phyloP scores from a whole-genome alignment of 2,329 filamentous ascomycete species.

The Colletotrichum coccodes region DNA sequence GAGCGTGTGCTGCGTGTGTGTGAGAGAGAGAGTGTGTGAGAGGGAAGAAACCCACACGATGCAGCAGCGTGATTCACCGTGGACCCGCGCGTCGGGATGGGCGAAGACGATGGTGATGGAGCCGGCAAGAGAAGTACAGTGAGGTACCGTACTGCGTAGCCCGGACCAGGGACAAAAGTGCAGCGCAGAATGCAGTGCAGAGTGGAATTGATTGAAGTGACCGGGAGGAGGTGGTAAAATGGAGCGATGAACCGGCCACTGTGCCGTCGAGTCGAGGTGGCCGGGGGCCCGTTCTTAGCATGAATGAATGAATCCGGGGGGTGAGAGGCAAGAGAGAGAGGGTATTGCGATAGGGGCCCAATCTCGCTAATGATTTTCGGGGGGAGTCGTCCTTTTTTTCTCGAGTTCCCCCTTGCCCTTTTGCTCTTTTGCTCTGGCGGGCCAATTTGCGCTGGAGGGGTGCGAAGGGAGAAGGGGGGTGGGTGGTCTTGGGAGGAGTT shows the following conservation, averaged over 20 bases:
- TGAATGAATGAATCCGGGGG: slow-evolving; percentile 45
- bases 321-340: slow-evolving; percentile 39
- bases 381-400: slow-evolving; percentile 38
- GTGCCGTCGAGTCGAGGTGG: slow-evolving; percentile 31
- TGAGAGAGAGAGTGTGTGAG: slow-evolving; percentile 1
- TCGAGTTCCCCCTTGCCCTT: not conserved
- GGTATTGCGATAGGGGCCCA: slow-evolving; percentile 44
- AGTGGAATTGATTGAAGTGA: slow-evolving; percentile 24
- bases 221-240: slow-evolving; percentile 27
- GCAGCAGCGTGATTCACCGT: slow-evolving; percentile 29
- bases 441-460: slow-evolving; percentile 29
- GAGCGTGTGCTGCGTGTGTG: not conserved
- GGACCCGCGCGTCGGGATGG: slow-evolving; percentile 30
- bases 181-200: not conserved
- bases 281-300: slow-evolving; percentile 43
- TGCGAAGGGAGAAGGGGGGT: not conserved
- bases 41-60: slow-evolving; percentile 30
- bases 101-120: slow-evolving; percentile 26
- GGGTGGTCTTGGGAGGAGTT: slow-evolving; percentile 9
- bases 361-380: slow-evolving; percentile 51
- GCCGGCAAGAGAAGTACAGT: not conserved
- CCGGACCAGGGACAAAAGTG: not conserved
- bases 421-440: slow-evolving; percentile 4
- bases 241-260: slow-evolving; percentile 31
- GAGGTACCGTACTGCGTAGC: slow-evolving; percentile 28